Conservation (phyloP, 116 monocot species). For the Papilionanthe hybrid region DNA sequence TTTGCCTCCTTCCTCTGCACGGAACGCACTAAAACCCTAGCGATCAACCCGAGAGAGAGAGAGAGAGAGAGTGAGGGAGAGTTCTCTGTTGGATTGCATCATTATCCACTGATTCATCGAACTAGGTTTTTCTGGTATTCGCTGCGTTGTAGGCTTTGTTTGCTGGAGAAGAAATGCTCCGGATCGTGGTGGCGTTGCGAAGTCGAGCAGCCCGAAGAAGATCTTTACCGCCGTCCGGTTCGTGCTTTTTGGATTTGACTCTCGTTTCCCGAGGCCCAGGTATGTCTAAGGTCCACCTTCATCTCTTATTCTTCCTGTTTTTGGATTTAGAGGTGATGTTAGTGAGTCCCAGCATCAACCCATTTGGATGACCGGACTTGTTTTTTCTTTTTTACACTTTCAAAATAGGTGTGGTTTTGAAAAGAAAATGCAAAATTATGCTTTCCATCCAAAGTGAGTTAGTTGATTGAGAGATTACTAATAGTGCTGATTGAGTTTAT, state of each 20-base stretch:
- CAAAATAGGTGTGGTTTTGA: not conserved
- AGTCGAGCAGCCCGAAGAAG: slow-evolving; percentile 16
- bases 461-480: not conserved
- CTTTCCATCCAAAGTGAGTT: not conserved
- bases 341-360: too few relatives aligned
- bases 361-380: not conserved
- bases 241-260: slow-evolving; percentile 77
- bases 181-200: slow-evolving; percentile 15
- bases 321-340: too few relatives aligned
- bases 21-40: slow-evolving; percentile 14
- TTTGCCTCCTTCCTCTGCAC: not conserved
- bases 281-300: slow-evolving; percentile 1
- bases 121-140: not conserved
- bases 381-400: not conserved
- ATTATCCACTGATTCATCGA: not conserved
- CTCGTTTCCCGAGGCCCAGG: slow-evolving; percentile 73
- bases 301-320: not conserved
- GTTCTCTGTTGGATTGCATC: not conserved
- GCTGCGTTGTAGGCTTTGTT: not conserved
- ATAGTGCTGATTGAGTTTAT: not conserved
- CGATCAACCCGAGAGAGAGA: not conserved
- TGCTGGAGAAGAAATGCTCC: slow-evolving; percentile 14
- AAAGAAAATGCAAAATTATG: not conserved
- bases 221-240: slow-evolving; percentile 71
- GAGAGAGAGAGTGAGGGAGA: not conserved